These are phyloP conservation scores for Cetraspora pellucida DNA, from an alignment of 192 early-diverging fungal genomes.

Conservation along the genomic window DNA sequence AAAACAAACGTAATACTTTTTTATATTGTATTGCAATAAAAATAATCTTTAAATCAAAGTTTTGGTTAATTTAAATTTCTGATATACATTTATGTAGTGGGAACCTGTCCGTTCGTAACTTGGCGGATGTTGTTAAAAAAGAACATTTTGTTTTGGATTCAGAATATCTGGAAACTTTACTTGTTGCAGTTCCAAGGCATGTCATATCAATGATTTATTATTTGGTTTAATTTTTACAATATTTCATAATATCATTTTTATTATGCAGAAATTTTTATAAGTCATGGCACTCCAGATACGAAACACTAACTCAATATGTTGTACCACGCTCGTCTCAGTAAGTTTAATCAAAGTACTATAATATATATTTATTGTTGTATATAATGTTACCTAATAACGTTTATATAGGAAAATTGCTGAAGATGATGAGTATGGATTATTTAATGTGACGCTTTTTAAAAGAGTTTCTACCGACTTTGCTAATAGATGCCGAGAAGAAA, in stretches of 20 bases:
- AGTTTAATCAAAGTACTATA: conserved; percentile 19
- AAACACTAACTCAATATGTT: conserved; percentile 90
- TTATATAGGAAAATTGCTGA: conserved; percentile 75
- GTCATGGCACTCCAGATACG: conserved; percentile 88
- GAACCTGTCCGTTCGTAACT: conserved; percentile 86
- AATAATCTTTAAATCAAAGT: conserved; percentile 14
- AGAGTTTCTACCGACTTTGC: conserved; percentile 89
- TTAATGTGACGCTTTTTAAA: conserved; percentile 89
- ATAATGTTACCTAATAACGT: background rate
- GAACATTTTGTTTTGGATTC: conserved; percentile 91
- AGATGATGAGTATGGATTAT: conserved; percentile 94
- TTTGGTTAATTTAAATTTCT: background rate
- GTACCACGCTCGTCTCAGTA: conserved; percentile 93
- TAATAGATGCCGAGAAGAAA: conserved; percentile 84
- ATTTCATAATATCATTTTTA: background rate
- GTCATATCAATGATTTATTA: background rate
- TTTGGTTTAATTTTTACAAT: background rate
- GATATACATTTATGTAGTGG: conserved; percentile 51
- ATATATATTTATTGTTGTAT: background rate
- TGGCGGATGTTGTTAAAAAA: conserved; percentile 89
- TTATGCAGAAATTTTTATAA: conserved; percentile 59
- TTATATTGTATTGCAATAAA: background rate
- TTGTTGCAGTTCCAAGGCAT: conserved; percentile 95
- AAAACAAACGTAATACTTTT: conserved; percentile 69
- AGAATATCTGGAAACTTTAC: conserved; percentile 87